phyloP scores from a whole-genome alignment of 169 alveolate genomes.

The Eimeria necatrix region DNA sequence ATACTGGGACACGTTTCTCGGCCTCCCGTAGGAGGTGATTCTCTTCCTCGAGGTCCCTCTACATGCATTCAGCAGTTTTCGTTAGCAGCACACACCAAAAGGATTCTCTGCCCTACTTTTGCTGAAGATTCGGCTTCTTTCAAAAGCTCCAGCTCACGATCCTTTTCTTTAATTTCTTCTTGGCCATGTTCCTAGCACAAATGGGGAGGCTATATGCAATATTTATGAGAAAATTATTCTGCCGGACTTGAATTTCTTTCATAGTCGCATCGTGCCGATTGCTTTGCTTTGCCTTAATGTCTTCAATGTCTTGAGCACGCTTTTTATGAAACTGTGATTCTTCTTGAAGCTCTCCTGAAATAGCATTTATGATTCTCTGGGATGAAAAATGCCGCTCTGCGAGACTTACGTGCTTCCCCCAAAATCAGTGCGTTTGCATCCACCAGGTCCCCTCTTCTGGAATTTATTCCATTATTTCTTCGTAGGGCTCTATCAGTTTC shows the following conservation, averaged over 20 bases:
- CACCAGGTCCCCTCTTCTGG: slow-evolving; percentile 40
- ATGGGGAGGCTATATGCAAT: neutral
- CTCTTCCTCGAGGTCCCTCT: slow-evolving; percentile 39
- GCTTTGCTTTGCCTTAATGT: neutral
- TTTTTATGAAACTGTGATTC: slow-evolving; percentile 13
- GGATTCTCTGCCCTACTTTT: neutral
- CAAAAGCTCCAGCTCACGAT: slow-evolving; percentile 19
- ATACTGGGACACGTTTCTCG: neutral
- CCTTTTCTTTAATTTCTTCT: neutral
- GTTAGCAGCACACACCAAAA: neutral
- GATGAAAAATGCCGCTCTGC: neutral
- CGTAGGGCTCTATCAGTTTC: slow-evolving; percentile 4
- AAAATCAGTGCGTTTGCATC: slow-evolving; percentile 25
- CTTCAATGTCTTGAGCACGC: slow-evolving; percentile 56
- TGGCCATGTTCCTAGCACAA: neutral
- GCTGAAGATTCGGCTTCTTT: slow-evolving; percentile 52
- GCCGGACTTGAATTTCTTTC: slow-evolving; percentile 39
- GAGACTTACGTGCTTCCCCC: slow-evolving; percentile 53
- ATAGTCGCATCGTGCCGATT: neutral
- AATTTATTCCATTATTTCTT: neutral
- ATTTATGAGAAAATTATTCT: neutral
- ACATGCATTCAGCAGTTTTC: neutral
- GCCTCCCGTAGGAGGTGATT: slow-evolving; percentile 49
- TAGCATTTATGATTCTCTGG: neutral
- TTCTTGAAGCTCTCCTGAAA: slow-evolving; percentile 41